phyloP scores from a whole-genome alignment of 192 early-diverging fungal genomes.

The Thamnidium elegans region DNA sequence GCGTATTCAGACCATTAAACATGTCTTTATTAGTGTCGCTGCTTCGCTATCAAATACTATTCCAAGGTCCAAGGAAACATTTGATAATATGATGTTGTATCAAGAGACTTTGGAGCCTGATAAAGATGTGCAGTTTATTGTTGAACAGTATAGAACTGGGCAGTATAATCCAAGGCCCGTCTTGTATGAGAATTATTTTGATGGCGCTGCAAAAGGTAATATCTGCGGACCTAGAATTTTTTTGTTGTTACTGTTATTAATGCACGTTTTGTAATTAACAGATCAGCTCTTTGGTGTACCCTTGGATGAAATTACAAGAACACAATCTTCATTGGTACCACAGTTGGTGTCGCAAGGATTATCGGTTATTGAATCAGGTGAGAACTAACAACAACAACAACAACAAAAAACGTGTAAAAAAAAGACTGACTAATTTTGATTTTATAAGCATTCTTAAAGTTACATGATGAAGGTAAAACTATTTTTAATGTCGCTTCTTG shows the following conservation, averaged over 20 bases:
- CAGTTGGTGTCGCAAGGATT: conserved; percentile 61
- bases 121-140: conserved; percentile 70
- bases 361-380: conserved; percentile 56
- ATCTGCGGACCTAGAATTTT: background rate
- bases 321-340: conserved; percentile 58
- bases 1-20: conserved; percentile 50
- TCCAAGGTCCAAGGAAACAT: conserved; percentile 53
- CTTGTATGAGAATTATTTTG: conserved; percentile 61
- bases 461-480: conserved; percentile 28
- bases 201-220: conserved; percentile 57
- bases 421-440: background rate
- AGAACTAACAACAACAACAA: background rate
- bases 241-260: too few relatives aligned
- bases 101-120: conserved; percentile 69
- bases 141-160: conserved; percentile 75
- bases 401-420: background rate
- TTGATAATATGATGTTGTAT: conserved; percentile 55
- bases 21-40: conserved; percentile 49
- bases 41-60: conserved; percentile 51
- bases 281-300: conserved; percentile 74
- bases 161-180: conserved; percentile 64
- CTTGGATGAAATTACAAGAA: conserved; percentile 63
- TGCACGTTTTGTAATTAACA: conserved; percentile 19
- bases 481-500: background rate
- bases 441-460: conserved; percentile 1